phyloP scores from a whole-genome alignment of 2,329 filamentous ascomycete species.

The Nemania sp. region DNA sequence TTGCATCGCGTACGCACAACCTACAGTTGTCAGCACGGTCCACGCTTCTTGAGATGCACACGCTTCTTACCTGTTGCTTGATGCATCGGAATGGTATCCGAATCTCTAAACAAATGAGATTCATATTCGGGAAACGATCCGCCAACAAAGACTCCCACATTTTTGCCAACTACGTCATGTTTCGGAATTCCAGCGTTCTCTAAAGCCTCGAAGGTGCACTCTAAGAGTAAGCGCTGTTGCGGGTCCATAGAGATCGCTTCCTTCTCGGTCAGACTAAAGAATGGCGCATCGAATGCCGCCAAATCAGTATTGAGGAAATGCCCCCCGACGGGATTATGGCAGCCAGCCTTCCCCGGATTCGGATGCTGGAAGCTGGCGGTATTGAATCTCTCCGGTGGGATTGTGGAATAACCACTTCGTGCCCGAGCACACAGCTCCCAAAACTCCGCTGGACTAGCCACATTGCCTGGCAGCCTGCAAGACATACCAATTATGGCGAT shows the following conservation, averaged over 20 bases:
- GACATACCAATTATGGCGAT: constrained; percentile 55
- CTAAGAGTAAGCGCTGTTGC: constrained; percentile 64
- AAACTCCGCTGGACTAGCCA: constrained; percentile 53
- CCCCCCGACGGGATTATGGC: constrained; percentile 52
- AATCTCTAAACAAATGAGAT: constrained; percentile 58
- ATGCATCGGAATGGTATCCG: constrained; percentile 63
- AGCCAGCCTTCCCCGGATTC: constrained; percentile 53
- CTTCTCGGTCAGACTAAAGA: constrained; percentile 64
- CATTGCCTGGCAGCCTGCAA: constrained; percentile 53
- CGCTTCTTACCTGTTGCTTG: constrained; percentile 60
- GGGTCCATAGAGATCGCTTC: constrained; percentile 66
- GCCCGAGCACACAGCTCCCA: constrained; percentile 55
- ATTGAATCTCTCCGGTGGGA: constrained; percentile 60
- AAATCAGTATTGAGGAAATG: constrained; percentile 60
- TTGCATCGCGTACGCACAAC: constrained; percentile 63
- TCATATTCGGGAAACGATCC: constrained; percentile 63
- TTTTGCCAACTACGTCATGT: constrained; percentile 59
- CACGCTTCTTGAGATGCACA: background rate
- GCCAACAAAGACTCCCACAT: constrained; percentile 64
- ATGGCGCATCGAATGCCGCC: constrained; percentile 62
- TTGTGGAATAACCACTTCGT: constrained; percentile 53
- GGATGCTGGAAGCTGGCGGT: constrained; percentile 51
- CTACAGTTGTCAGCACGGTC: constrained; percentile 47
- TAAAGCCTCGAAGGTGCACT: constrained; percentile 66
- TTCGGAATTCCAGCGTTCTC: constrained; percentile 65